Conservation (phyloP, 169 alveolate genomes). For the Blepharisma undulans region DNA sequence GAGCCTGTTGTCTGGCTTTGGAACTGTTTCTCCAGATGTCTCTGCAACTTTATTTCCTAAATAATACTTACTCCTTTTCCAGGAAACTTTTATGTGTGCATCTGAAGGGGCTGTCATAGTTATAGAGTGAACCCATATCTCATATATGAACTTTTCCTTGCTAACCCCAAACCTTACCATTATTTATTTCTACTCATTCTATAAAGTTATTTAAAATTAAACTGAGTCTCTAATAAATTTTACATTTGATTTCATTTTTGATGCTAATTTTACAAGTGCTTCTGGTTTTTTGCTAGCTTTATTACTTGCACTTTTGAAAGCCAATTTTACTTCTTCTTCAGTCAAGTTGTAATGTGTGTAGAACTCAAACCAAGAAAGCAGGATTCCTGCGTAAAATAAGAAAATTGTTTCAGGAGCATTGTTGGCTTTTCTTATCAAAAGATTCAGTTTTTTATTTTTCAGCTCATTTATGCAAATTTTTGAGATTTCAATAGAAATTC, state of each 20-base stretch:
- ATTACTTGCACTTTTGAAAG: not conserved
- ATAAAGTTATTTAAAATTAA: too few relatives aligned
- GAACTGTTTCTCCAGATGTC: not conserved
- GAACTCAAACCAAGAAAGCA: not conserved
- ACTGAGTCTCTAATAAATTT: not conserved
- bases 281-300: not conserved
- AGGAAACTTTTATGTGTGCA: not conserved
- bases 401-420: not conserved
- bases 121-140: constrained; percentile 1
- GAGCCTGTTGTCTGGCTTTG: not conserved
- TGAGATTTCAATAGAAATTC: not conserved
- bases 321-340: not conserved
- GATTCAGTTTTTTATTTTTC: not conserved
- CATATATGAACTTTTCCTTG: not conserved
- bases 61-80: constrained; percentile 25
- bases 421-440: not conserved
- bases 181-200: not conserved
- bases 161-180: not conserved
- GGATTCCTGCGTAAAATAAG: not conserved
- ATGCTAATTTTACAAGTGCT: not conserved
- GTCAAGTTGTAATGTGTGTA: not conserved
- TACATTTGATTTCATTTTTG: not conserved
- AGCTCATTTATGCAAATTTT: not conserved
- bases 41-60: constrained; percentile 26
- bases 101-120: not conserved